A percentile compares a stretch with the other conserved stretches of the same genome.
phyloP scores from a whole-genome alignment of 2,329 filamentous ascomycete genomes.

The Talaromyces atroroseus region DNA sequence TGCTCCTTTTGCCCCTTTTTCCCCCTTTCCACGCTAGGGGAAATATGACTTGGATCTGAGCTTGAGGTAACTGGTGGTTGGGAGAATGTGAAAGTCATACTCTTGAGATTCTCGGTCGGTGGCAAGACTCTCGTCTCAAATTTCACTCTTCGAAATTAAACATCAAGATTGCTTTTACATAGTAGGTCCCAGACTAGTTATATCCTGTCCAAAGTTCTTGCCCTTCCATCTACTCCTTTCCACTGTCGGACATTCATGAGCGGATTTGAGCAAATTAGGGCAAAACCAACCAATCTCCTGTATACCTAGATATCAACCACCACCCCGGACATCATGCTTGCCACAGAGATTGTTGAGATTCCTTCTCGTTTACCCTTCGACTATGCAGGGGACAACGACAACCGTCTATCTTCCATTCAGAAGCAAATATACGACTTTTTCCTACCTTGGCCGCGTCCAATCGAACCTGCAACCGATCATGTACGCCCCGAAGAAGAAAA shows the following conservation, averaged over 20 bases:
- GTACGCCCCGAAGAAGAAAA: background rate
- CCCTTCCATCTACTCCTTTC: background rate
- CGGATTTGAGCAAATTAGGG: slow-evolving; percentile 7
- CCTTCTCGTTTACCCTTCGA: background rate
- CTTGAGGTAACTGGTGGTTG: background rate
- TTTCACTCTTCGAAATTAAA: background rate
- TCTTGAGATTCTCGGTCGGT: background rate
- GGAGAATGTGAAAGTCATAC: background rate
- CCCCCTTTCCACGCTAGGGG: background rate
- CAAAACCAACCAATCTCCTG: background rate
- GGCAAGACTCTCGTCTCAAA: background rate
- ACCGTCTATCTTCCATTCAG: background rate
- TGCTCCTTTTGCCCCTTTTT: background rate
- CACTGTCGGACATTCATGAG: background rate
- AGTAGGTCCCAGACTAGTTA: background rate
- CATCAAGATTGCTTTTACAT: background rate
- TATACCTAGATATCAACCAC: background rate
- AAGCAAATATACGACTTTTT: background rate
- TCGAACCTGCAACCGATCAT: background rate
- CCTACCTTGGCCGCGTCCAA: background rate
- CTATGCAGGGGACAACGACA: background rate
- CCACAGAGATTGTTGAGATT: background rate
- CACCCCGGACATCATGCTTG: background rate
- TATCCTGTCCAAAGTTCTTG: background rate
- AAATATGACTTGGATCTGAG: background rate